Percentiles rank a stretch among this genome's conserved stretches.
Conservation (phyloP, 2,329 filamentous ascomycete genomes). For the Seiridium unicorne region DNA sequence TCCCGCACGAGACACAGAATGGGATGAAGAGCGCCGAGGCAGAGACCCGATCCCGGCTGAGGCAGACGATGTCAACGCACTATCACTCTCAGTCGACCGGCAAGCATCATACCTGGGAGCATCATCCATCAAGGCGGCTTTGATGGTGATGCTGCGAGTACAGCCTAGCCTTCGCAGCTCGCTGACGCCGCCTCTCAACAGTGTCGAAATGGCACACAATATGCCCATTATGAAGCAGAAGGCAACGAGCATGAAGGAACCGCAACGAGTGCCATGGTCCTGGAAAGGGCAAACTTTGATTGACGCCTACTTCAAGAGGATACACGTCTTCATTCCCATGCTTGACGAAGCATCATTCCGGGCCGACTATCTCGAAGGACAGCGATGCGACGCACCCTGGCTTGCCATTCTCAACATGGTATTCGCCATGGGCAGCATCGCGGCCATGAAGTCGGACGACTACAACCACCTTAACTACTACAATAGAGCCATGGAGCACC, state of each 20-base stretch:
- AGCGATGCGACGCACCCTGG: slow-evolving; percentile 67
- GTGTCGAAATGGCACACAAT: slow-evolving; percentile 44
- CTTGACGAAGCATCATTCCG: slow-evolving; percentile 71
- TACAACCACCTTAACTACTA: slow-evolving; percentile 70
- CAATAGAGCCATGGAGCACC: slow-evolving; percentile 63
- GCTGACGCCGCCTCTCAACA: slow-evolving; percentile 45
- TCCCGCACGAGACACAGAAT: slow-evolving; percentile 61
- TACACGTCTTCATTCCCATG: slow-evolving; percentile 72
- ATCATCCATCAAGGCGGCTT: slow-evolving; percentile 71
- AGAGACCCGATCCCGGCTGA: slow-evolving; percentile 59
- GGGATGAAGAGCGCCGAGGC: slow-evolving; percentile 62
- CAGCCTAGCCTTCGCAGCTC: slow-evolving; percentile 45
- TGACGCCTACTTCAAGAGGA: slow-evolving; percentile 73
- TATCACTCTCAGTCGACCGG: slow-evolving; percentile 60
- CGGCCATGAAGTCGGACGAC: slow-evolving; percentile 62
- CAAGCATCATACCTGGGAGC: slow-evolving; percentile 68
- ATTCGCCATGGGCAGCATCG: slow-evolving; percentile 72
- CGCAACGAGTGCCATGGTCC: slow-evolving; percentile 52
- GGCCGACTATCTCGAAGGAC: slow-evolving; percentile 60
- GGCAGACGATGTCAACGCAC: slow-evolving; percentile 69
- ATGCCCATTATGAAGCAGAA: slow-evolving; percentile 42
- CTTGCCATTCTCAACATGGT: slow-evolving; percentile 73
- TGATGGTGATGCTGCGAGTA: slow-evolving; percentile 67
- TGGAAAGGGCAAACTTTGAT: slow-evolving; percentile 68
- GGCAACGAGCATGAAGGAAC: slow-evolving; percentile 42